Evolutionary conservation across 1,284 basidiomycete genomes (phyloP).

Genomic region (Cerioporus squamosus): DNA sequence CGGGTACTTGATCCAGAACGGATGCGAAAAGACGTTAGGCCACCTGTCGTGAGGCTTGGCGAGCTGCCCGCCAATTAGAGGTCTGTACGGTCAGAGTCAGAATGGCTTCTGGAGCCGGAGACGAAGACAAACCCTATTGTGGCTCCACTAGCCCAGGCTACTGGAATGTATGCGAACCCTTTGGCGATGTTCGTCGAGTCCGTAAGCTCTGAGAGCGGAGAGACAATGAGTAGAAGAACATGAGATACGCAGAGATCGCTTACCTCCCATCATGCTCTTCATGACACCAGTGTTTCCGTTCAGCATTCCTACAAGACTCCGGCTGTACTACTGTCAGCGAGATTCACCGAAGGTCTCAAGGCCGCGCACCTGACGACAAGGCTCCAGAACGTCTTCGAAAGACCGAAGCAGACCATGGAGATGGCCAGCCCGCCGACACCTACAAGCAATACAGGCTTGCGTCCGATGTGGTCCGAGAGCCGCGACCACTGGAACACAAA

Average conservation of each 20-base stretch:
- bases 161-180: slow-evolving; percentile 51
- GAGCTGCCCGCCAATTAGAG: slow-evolving; percentile 52
- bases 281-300: slow-evolving; percentile 60
- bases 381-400: slow-evolving; percentile 48
- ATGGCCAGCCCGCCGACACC: slow-evolving; percentile 52
- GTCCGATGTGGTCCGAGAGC: slow-evolving; percentile 60
- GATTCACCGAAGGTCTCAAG: neutral
- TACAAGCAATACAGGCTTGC: slow-evolving; percentile 60
- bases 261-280: slow-evolving; percentile 48
- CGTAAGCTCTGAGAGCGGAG: slow-evolving; percentile 43
- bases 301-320: slow-evolving; percentile 53
- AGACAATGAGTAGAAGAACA: slow-evolving; percentile 15
- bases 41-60: slow-evolving; percentile 51
- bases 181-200: slow-evolving; percentile 56
- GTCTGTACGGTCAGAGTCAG: slow-evolving; percentile 36
- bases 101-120: neutral
- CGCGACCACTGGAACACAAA: slow-evolving; percentile 30
- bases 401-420: slow-evolving; percentile 60
- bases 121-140: slow-evolving; percentile 45
- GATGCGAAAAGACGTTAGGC: slow-evolving; percentile 45
- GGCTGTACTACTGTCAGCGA: slow-evolving; percentile 33
- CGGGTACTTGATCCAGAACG: slow-evolving; percentile 55
- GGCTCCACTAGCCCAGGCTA: slow-evolving; percentile 49
- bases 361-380: slow-evolving; percentile 41
- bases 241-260: slow-evolving; percentile 17